Evolutionary conservation across 306 rosid genomes (phyloP).

Genomic region (Betula pendula): DNA sequence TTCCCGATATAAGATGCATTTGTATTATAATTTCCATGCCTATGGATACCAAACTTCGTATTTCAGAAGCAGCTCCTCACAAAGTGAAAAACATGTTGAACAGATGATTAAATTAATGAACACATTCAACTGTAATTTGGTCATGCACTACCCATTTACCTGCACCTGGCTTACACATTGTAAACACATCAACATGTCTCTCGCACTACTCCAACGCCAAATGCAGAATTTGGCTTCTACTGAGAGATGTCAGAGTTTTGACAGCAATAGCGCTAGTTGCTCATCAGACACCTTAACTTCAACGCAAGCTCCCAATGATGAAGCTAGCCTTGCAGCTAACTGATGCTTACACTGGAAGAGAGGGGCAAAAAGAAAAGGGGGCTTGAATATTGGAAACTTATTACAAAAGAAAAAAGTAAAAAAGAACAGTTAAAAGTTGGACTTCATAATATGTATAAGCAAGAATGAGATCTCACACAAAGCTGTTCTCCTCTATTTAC

Average conservation of each 20-base stretch:
- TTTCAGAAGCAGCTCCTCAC: not conserved
- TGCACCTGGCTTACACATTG: not conserved
- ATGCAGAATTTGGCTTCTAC: not conserved
- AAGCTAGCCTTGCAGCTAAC: constrained; percentile 81
- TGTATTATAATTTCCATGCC: not conserved
- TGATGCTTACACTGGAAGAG: constrained; percentile 83
- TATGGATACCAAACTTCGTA: not conserved
- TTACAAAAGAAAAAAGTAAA: constrained; percentile 15
- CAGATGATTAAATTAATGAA: not conserved
- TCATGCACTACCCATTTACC: not conserved
- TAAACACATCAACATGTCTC: not conserved
- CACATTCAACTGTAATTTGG: not conserved
- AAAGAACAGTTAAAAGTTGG: not conserved
- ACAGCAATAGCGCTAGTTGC: constrained; percentile 65
- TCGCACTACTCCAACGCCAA: not conserved
- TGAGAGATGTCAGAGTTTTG: constrained; percentile 40
- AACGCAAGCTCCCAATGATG: constrained; percentile 60
- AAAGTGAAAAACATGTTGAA: not conserved
- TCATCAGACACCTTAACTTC: constrained; percentile 80
- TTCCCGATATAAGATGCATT: not conserved
- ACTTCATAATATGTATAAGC: constrained; percentile 8
- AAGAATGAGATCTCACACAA: constrained; percentile 54
- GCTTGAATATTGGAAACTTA: not conserved
- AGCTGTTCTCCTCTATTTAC: constrained; percentile 89
- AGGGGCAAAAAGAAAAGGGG: not conserved